A percentile compares a stretch with the other conserved stretches of the same genome.
phyloP scores from a whole-genome alignment of 2,329 filamentous ascomycete species.

The Calonectria leucothoes region DNA sequence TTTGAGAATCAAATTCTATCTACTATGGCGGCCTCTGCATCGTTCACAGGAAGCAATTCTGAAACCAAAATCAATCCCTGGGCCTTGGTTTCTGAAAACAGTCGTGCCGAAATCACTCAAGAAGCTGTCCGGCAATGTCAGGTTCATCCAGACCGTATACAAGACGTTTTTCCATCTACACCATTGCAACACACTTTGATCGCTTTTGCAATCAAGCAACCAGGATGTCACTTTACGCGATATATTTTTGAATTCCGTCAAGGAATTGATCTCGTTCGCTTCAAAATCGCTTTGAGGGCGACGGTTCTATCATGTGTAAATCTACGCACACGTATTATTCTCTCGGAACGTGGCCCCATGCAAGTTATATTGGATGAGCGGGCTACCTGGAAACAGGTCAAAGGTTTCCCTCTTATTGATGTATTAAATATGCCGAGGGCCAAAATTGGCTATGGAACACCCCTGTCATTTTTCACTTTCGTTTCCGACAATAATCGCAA shows the following conservation, averaged over 20 bases:
- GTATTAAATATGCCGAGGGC: background rate
- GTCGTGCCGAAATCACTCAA: background rate
- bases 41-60: slow-evolving; percentile 26
- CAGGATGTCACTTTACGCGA: background rate
- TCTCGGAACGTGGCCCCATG: background rate
- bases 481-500: background rate
- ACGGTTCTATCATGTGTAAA: background rate
- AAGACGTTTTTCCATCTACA: slow-evolving; percentile 13
- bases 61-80: background rate
- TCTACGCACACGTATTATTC: slow-evolving; percentile 5
- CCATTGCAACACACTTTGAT: background rate
- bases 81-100: slow-evolving; percentile 1
- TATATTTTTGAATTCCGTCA: background rate
- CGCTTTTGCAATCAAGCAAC: slow-evolving; percentile 2
- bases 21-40: slow-evolving; percentile 1
- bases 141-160: background rate
- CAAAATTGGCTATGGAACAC: background rate
- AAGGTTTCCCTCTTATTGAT: background rate
- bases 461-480: background rate
- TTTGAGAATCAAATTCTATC: slow-evolving; percentile 42
- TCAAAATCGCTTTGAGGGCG: background rate
- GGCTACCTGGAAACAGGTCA: background rate
- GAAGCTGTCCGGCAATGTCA: background rate
- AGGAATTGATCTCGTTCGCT: background rate
- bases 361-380: background rate